Evolutionary conservation across 306 rosid species (phyloP), one percentile per base, ranked within the genome.

Genomic region (Quercus ilex): DNA sequence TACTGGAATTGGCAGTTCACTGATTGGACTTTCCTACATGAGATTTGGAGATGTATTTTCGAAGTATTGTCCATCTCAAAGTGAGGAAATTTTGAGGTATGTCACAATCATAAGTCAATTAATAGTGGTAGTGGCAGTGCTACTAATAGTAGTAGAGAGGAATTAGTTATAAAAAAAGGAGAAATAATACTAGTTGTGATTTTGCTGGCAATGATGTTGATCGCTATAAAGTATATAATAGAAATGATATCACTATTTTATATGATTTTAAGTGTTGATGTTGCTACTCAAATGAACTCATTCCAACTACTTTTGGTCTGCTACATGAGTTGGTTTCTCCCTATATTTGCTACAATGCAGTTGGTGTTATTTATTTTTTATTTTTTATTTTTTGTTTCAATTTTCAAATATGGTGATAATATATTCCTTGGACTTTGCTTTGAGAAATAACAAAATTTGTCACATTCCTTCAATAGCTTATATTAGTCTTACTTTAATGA

Each of bases 31-130:
- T 58, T 84, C 91, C 81, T 95, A 95, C 83, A 82, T 91, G 96
- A 90, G 99, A 84, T 95, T 87, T 77, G 99, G 99, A 75, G 99
- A 95, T 79, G 97, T 92, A 69, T 95, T 95, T 85, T 92, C 94
- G 30, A 92, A 91, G 91, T 86, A 84, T 79, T 90, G 86, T 63
- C 87, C 89, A 31, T 83, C 84, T 83, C 94, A 92, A 86, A 90
- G 86, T 74, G 96, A 95, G 81, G 97, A 95, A 81, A 53, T 84
- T 69, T 89, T 84, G 88, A 89, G 99, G 99, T 95, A 75, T 74
- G 83, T 67, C 77, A 51, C 76, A 38, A 59, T 52, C 69, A 51
- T 70, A 78, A 81, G 20, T 58, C 81, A 70, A 57, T 83, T 65
- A 53, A 13, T 74, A 46, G 30, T 68, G 70, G 68, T 49, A 8